A percentile compares a stretch with the other conserved stretches of the same genome.
These are phyloP conservation scores for Starmera pachycereana DNA, from an alignment of 805 yeast species.

Conservation along the genomic window DNA sequence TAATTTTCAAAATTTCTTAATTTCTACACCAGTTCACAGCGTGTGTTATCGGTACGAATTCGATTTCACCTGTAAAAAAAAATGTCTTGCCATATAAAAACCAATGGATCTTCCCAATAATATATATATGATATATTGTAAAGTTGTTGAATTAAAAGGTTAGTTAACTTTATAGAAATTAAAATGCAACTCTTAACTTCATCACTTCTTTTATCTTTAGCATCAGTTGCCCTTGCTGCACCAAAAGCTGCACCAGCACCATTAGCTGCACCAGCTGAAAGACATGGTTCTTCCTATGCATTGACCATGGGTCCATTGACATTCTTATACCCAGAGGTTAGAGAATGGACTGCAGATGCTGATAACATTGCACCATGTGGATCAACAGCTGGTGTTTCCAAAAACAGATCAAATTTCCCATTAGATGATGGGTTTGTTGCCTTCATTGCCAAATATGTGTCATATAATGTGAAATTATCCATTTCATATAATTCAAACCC, in stretches of 20 bases:
- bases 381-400: slow-evolving; percentile 20
- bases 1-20: too few relatives aligned
- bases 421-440: slow-evolving; percentile 37
- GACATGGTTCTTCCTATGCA: slow-evolving; percentile 18
- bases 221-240: slow-evolving; percentile 1
- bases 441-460: slow-evolving; percentile 30
- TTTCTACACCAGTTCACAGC: too few relatives aligned
- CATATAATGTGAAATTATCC: slow-evolving; percentile 29
- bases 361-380: slow-evolving; percentile 40
- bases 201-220: slow-evolving; percentile 8
- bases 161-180: too few relatives aligned
- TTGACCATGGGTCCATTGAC: slow-evolving; percentile 20
- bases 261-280: slow-evolving; percentile 2
- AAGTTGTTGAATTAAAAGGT: too few relatives aligned
- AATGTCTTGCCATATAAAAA: too few relatives aligned
- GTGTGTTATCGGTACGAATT: too few relatives aligned
- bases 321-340: slow-evolving; percentile 29
- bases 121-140: too few relatives aligned
- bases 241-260: slow-evolving; percentile 12
- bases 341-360: slow-evolving; percentile 36
- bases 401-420: slow-evolving; percentile 35
- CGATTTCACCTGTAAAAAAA: too few relatives aligned
- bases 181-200: slow-evolving; percentile 4
- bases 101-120: background rate
- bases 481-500: slow-evolving; percentile 32